A percentile compares a stretch with the other conserved stretches of the same genome.
phyloP scores from a whole-genome alignment of 805 yeast genomes.

The Candida lessepsii region DNA sequence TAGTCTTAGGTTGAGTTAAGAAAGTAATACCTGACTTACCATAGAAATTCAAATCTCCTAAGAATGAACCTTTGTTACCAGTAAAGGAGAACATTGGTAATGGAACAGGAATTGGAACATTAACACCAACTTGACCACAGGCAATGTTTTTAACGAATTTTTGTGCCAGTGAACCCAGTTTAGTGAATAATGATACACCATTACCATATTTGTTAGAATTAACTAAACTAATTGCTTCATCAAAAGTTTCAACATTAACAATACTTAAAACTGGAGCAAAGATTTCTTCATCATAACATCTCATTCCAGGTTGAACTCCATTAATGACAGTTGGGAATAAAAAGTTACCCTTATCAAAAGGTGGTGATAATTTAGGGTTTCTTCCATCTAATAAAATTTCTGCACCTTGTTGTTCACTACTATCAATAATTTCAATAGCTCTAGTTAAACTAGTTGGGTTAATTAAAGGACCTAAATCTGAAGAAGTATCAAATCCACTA shows the following conservation, averaged over 20 bases:
- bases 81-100: slow-evolving; percentile 80
- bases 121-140: slow-evolving; percentile 75
- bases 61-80: slow-evolving; percentile 71
- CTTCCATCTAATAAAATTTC: slow-evolving; percentile 64
- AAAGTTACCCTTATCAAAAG: slow-evolving; percentile 58
- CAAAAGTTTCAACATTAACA: slow-evolving; percentile 60
- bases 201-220: slow-evolving; percentile 64
- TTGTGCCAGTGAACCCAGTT: slow-evolving; percentile 67
- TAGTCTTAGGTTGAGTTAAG: slow-evolving; percentile 73
- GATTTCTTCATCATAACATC: slow-evolving; percentile 70
- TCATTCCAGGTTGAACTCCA: slow-evolving; percentile 64
- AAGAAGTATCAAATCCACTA: slow-evolving; percentile 62
- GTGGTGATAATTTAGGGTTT: slow-evolving; percentile 30
- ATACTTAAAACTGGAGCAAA: slow-evolving; percentile 75
- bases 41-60: slow-evolving; percentile 77
- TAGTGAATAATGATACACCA: slow-evolving; percentile 69
- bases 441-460: slow-evolving; percentile 55
- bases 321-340: slow-evolving; percentile 69
- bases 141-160: slow-evolving; percentile 66
- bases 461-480: slow-evolving; percentile 74
- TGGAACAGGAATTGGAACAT: slow-evolving; percentile 80
- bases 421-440: slow-evolving; percentile 55
- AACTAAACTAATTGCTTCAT: slow-evolving; percentile 64
- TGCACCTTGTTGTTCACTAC: slow-evolving; percentile 61
- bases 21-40: slow-evolving; percentile 74